A percentile compares a stretch with the other conserved stretches of the same genome.
Evolutionary conservation across 257 asterid genomes (phyloP).

Genomic region (Penstemon eatonii): DNA sequence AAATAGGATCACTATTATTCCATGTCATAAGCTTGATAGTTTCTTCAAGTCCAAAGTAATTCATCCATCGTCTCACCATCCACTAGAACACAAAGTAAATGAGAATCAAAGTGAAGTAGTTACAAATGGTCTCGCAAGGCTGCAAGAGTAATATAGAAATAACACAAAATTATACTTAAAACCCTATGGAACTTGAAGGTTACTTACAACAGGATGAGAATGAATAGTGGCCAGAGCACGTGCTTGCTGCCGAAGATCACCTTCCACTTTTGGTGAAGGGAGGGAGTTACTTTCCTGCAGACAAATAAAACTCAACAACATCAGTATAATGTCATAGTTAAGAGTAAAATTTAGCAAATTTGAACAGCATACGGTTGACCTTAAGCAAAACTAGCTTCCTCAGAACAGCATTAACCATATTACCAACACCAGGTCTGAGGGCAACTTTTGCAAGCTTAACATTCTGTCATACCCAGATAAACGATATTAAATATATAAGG

Average conservation of each 20-base stretch:
- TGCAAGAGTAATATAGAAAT: background rate
- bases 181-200: constrained; percentile 10
- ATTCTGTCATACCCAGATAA: constrained; percentile 50
- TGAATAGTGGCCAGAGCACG: constrained; percentile 84
- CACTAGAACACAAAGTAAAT: constrained; percentile 48
- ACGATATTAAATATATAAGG: constrained; percentile 23
- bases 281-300: constrained; percentile 70
- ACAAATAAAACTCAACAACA: constrained; percentile 27
- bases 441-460: constrained; percentile 92
- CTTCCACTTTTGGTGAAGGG: constrained; percentile 72
- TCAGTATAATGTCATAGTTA: constrained; percentile 25
- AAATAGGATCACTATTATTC: constrained; percentile 80
- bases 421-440: constrained; percentile 93
- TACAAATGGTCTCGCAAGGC: background rate
- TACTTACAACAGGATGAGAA: constrained; percentile 93
- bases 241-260: constrained; percentile 87
- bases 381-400: constrained; percentile 81
- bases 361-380: constrained; percentile 42
- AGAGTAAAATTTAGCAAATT: constrained; percentile 8
- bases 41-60: constrained; percentile 65
- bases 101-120: constrained; percentile 24
- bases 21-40: constrained; percentile 76
- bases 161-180: background rate
- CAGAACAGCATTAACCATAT: constrained; percentile 84
- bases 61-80: constrained; percentile 97